These are phyloP conservation scores for Papiliotrema flavescens DNA, from an alignment of 1,284 basidiomycete species.

Conservation along the genomic window DNA sequence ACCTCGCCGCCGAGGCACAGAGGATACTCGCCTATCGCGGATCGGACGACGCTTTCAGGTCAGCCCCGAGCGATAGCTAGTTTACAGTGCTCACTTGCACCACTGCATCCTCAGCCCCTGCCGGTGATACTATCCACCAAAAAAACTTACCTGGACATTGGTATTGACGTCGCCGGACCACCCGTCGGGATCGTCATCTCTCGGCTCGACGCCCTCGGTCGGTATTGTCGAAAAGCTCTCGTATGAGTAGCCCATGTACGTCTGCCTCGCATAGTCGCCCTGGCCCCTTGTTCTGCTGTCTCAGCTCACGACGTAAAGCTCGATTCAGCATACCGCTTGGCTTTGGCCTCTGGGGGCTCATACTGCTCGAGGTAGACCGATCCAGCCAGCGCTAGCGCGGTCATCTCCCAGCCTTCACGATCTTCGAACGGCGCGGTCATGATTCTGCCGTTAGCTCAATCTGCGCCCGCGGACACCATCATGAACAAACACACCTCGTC, in stretches of 20 bases:
- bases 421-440: constrained; percentile 76
- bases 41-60: constrained; percentile 66
- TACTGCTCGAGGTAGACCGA: constrained; percentile 84
- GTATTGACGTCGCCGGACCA: constrained; percentile 89
- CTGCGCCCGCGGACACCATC: too few species aligned
- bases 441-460: constrained; percentile 51
- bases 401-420: constrained; percentile 75
- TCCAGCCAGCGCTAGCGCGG: constrained; percentile 72
- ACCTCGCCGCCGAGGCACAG: constrained; percentile 91
- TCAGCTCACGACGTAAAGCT: background rate
- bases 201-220: constrained; percentile 7
- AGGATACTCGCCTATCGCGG: constrained; percentile 75
- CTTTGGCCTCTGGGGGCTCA: constrained; percentile 39
- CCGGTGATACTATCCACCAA: background rate
- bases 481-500: constrained; percentile 28
- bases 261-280: constrained; percentile 28
- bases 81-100: constrained; percentile 58
- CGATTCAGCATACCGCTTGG: constrained; percentile 19
- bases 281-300: background rate
- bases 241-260: constrained; percentile 47
- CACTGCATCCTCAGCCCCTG: constrained; percentile 55
- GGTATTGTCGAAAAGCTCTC: constrained; percentile 43
- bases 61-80: background rate
- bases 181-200: constrained; percentile 52
- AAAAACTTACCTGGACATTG: constrained; percentile 60